phyloP scores from a whole-genome alignment of 208 protist species.

The Wallacemonas collosoma region DNA sequence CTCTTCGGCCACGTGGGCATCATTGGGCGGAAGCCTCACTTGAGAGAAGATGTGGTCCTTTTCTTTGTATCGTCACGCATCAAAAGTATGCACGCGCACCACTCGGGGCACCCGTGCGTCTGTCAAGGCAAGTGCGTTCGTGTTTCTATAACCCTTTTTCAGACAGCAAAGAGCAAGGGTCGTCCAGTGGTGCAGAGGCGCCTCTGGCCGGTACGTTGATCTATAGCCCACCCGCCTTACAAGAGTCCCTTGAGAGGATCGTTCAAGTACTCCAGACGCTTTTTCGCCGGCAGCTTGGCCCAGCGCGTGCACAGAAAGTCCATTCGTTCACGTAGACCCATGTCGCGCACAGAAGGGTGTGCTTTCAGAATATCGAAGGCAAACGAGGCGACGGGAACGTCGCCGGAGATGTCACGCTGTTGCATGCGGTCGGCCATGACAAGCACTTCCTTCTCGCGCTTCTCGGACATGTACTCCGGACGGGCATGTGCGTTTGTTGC shows the following conservation, averaged over 20 bases:
- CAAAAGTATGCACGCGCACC: no score
- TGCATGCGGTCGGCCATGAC: slow-evolving; percentile 81
- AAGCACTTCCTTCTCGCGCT: slow-evolving; percentile 74
- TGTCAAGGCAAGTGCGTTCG: no score
- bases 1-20: no score
- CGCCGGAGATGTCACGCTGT: slow-evolving; percentile 64
- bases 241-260: slow-evolving; percentile 83
- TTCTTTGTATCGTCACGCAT: no score
- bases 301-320: slow-evolving; percentile 77
- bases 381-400: slow-evolving; percentile 86
- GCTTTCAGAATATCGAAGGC: slow-evolving; percentile 77
- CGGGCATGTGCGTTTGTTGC: slow-evolving; percentile 18
- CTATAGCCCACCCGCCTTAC: slow-evolving; percentile 21
- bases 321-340: slow-evolving; percentile 88
- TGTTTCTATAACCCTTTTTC: no score
- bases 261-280: slow-evolving; percentile 74
- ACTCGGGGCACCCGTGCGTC: no score
- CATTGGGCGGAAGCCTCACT: no score
- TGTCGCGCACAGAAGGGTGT: slow-evolving; percentile 80
- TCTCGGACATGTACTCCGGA: slow-evolving; percentile 56
- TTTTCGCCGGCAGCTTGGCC: slow-evolving; percentile 59
- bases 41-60: no score
- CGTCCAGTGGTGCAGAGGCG: no score
- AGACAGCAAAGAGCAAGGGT: no score
- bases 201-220: no score